These are phyloP conservation scores for Carpinus viminea DNA, from an alignment of 306 rosid species.

Conservation along the genomic window DNA sequence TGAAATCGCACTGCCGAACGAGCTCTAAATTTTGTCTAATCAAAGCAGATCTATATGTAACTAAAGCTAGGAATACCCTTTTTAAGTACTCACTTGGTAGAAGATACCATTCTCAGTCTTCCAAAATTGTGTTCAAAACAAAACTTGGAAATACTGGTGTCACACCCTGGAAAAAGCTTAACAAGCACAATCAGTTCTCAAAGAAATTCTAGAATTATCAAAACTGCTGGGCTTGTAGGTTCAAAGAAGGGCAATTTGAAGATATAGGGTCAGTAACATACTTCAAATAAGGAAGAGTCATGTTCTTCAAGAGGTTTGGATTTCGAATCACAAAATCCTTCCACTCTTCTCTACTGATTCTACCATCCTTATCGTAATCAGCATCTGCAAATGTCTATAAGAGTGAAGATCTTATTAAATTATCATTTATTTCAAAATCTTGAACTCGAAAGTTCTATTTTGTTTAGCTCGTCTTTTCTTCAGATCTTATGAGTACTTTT, in stretches of 20 bases:
- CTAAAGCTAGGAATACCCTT: background rate
- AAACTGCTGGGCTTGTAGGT: background rate
- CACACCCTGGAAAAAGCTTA: conserved; percentile 48
- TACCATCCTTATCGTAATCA: conserved; percentile 72
- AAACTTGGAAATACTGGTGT: conserved; percentile 60
- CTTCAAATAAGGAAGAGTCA: conserved; percentile 93
- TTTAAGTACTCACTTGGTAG: background rate
- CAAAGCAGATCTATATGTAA: background rate
- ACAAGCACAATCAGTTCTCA: background rate
- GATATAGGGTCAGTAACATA: conserved; percentile 30
- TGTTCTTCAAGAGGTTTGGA: conserved; percentile 70
- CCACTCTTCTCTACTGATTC: conserved; percentile 78
- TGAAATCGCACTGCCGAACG: no score
- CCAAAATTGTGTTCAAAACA: conserved; percentile 45
- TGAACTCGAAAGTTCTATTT: no score
- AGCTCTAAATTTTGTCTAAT: no score
- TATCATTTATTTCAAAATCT: no score
- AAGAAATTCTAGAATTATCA: background rate
- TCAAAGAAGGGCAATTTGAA: background rate
- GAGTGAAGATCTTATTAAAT: background rate
- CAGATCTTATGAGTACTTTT: background rate
- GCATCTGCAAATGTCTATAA: conserved; percentile 74
- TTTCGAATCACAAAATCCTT: conserved; percentile 52
- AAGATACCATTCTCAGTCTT: conserved; percentile 32
- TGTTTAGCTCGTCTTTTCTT: no score